Evolutionary conservation across 2,329 filamentous ascomycete genomes (phyloP).

Genomic region (Thielaviopsis populi): DNA sequence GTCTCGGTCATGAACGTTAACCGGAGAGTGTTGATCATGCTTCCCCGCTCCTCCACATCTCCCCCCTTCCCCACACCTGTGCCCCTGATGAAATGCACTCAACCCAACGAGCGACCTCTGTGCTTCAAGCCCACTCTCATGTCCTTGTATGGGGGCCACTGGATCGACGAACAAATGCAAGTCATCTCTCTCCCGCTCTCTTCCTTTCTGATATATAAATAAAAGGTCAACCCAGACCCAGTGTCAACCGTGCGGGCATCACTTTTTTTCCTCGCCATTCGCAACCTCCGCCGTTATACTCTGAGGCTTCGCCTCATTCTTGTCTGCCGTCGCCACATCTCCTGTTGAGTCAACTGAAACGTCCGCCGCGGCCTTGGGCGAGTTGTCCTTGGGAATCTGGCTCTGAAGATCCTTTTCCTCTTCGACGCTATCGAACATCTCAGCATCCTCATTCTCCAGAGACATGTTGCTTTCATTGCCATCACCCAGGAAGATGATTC

Average conservation of each 20-base stretch:
- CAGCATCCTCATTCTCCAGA: constrained; percentile 74
- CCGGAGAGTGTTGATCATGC: too few species aligned
- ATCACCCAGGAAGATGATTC: constrained; percentile 89
- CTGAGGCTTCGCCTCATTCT: background rate
- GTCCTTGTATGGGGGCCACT: background rate
- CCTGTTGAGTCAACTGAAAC: constrained; percentile 19
- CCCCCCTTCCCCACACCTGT: background rate
- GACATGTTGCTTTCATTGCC: constrained; percentile 64
- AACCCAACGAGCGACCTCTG: background rate
- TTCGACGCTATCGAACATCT: constrained; percentile 71
- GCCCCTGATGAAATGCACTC: background rate
- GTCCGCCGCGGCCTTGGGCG: constrained; percentile 10
- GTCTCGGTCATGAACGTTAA: background rate
- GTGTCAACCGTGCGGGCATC: background rate
- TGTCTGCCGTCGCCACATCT: constrained; percentile 5
- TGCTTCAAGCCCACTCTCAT: background rate
- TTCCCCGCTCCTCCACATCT: too few species aligned
- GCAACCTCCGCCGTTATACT: background rate
- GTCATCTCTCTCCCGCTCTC: background rate
- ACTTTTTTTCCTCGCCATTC: constrained; percentile 3
- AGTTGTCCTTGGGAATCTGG: constrained; percentile 54
- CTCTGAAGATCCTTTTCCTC: constrained; percentile 76
- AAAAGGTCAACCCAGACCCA: background rate
- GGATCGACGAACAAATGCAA: background rate
- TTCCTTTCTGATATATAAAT: background rate